Conservation (phyloP, 2,329 filamentous ascomycete genomes). For the Balansia obtecta region DNA sequence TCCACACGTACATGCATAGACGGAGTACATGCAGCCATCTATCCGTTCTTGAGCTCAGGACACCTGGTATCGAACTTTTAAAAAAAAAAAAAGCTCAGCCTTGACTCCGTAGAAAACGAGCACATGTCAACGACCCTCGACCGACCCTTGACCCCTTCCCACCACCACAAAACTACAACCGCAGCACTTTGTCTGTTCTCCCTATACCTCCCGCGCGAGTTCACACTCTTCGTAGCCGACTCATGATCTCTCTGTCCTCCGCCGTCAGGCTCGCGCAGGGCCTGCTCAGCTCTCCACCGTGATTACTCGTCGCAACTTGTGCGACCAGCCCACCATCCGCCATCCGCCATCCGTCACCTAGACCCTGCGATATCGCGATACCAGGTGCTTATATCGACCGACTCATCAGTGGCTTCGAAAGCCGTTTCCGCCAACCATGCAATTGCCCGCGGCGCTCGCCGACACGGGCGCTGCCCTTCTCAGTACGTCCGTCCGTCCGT, state of each 20-base stretch:
- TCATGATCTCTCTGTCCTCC: conserved; percentile 11
- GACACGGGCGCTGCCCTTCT: conserved; percentile 20
- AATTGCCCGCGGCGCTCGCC: conserved; percentile 15
- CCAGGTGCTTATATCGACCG: neutral
- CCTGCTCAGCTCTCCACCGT: conserved; percentile 4
- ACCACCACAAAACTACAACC: neutral
- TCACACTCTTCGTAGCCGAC: neutral
- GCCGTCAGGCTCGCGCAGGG: conserved; percentile 14
- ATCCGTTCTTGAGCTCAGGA: neutral
- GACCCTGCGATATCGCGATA: neutral
- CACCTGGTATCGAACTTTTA: neutral
- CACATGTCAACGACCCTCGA: too few species aligned
- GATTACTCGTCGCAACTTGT: neutral
- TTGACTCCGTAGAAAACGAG: neutral
- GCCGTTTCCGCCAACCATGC: conserved; percentile 8
- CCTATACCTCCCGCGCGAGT: neutral
- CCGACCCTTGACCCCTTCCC: neutral
- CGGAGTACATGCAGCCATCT: neutral
- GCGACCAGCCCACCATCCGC: neutral
- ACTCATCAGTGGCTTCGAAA: neutral
- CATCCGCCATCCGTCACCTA: neutral
- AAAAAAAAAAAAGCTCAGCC: neutral
- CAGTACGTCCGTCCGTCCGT: too few species aligned
- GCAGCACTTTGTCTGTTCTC: neutral
- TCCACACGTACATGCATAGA: neutral